Conservation (phyloP, 169 alveolate genomes). For the Plasmodium knowlesi region DNA sequence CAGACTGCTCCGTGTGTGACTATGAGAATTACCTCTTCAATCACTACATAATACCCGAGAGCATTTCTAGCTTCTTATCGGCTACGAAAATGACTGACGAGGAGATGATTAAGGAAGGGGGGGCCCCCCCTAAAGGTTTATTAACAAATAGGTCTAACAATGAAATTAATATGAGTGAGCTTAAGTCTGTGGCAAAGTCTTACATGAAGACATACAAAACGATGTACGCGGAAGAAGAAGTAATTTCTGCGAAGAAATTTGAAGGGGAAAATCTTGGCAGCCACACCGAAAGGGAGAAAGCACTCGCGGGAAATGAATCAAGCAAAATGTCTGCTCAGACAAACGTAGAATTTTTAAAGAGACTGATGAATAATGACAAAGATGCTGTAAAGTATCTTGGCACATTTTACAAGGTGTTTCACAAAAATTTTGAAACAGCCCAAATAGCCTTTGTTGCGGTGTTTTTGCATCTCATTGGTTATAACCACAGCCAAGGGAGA, state of each 20-base stretch:
- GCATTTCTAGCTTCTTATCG: constrained; percentile 65
- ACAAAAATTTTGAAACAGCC: constrained; percentile 72
- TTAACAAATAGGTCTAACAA: not conserved
- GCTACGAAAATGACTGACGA: constrained; percentile 32
- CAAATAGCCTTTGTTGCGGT: constrained; percentile 73
- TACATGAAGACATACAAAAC: constrained; percentile 12
- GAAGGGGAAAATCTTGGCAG: not conserved
- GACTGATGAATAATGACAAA: constrained; percentile 37
- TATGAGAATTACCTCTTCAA: constrained; percentile 75
- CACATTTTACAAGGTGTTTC: constrained; percentile 51
- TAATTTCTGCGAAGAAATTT: not conserved
- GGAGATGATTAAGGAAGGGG: not conserved
- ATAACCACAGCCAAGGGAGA: constrained; percentile 17
- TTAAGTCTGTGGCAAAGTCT: constrained; percentile 1
- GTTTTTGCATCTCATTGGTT: constrained; percentile 63
- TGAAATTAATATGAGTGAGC: constrained; percentile 17
- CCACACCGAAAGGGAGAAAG: not conserved
- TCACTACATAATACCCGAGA: constrained; percentile 70
- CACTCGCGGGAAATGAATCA: not conserved
- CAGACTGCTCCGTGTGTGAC: constrained; percentile 76
- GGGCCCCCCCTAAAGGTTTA: constrained; percentile 7
- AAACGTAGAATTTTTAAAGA: constrained; percentile 52
- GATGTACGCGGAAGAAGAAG: not conserved
- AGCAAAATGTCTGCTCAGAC: not conserved
- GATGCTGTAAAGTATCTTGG: constrained; percentile 62